Conservation (phyloP, 305 asterid species). For the Fraxinus latifolia region DNA sequence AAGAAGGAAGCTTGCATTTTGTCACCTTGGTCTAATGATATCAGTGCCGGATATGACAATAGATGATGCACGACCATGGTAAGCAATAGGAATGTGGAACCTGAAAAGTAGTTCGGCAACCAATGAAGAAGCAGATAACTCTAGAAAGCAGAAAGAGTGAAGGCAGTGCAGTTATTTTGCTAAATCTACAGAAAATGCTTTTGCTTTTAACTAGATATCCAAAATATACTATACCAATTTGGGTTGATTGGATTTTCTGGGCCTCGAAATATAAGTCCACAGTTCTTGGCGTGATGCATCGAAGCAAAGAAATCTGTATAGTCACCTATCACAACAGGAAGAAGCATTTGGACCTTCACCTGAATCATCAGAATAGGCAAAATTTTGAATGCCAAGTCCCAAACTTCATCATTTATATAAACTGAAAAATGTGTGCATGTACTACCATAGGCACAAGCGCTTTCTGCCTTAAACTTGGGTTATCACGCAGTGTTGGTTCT, state of each 20-base stretch:
- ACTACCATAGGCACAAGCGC: conserved; percentile 82
- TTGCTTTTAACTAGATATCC: neutral
- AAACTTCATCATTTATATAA: conserved; percentile 15
- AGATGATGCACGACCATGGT: conserved; percentile 98
- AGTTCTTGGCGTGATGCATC: conserved; percentile 82
- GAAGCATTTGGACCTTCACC: conserved; percentile 83
- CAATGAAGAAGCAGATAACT: conserved; percentile 10
- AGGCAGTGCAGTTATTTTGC: neutral
- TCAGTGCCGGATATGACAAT: conserved; percentile 88
- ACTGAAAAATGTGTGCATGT: conserved; percentile 2
- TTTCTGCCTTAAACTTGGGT: conserved; percentile 56
- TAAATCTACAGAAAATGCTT: neutral
- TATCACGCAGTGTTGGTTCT: conserved; percentile 77
- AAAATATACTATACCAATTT: conserved; percentile 55
- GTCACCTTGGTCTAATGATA: conserved; percentile 83
- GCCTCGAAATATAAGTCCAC: conserved; percentile 88
- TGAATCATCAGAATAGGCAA: conserved; percentile 32
- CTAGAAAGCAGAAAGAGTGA: neutral
- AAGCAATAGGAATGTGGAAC: conserved; percentile 96
- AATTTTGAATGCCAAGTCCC: conserved; percentile 3
- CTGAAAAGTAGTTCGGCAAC: conserved; percentile 38
- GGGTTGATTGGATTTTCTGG: conserved; percentile 69
- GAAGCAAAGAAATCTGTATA: conserved; percentile 96
- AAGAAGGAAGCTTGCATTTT: conserved; percentile 15
- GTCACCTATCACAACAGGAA: conserved; percentile 86